A percentile compares a stretch with the other conserved stretches of the same genome.
phyloP scores from a whole-genome alignment of 192 early-diverging fungal species.

The Glomus cerebriforme region DNA sequence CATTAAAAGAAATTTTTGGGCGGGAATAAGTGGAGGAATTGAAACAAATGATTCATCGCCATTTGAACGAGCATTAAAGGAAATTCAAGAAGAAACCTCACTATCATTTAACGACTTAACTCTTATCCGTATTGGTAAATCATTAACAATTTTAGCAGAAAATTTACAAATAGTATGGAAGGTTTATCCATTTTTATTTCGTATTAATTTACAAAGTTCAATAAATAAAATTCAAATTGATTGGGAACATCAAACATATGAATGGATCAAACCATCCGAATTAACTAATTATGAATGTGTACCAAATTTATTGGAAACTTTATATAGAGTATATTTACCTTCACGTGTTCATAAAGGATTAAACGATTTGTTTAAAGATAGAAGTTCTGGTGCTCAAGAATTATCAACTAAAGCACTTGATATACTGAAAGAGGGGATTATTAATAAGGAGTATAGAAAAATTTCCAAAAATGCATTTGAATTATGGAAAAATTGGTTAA shows the following conservation, averaged over 20 bases:
- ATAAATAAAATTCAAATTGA: constrained; percentile 6
- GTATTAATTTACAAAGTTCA: neutral
- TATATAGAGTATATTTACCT: constrained; percentile 25
- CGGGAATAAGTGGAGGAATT: constrained; percentile 17
- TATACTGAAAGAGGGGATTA: neutral
- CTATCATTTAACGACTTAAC: neutral
- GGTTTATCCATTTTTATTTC: constrained; percentile 25
- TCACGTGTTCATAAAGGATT: constrained; percentile 6
- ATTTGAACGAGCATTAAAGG: constrained; percentile 11
- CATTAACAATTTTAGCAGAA: neutral
- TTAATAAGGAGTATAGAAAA: neutral
- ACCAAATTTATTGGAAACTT: constrained; percentile 18
- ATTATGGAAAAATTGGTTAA: neutral
- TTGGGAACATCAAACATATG: constrained; percentile 27
- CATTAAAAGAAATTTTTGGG: constrained; percentile 21
- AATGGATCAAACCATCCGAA: constrained; percentile 23
- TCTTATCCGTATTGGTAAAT: constrained; percentile 8
- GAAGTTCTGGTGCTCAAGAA: constrained; percentile 27
- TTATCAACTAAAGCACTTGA: constrained; percentile 8
- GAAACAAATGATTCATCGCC: constrained; percentile 13
- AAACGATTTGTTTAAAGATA: constrained; percentile 13
- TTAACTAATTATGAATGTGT: neutral
- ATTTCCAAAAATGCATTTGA: neutral
- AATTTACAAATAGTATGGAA: constrained; percentile 8
- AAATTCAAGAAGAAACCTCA: constrained; percentile 22